Conservation (phyloP, 1,284 basidiomycete species). For the Pulveroboletus sp. region DNA sequence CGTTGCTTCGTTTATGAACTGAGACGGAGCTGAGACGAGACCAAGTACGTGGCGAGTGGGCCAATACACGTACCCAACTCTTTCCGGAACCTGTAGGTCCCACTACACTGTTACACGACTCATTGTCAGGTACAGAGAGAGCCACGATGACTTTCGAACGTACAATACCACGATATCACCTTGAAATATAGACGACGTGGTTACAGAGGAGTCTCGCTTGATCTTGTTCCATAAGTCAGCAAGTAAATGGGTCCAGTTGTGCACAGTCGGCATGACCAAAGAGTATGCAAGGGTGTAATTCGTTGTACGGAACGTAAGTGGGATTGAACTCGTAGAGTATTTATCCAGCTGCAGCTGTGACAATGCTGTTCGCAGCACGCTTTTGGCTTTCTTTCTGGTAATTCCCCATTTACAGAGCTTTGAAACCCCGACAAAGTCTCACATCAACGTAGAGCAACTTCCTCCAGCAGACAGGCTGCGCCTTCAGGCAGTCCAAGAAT, state of each 20-base stretch:
- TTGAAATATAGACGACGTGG: conserved; percentile 8
- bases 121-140: not conserved
- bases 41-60: too few species aligned
- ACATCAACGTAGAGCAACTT: not conserved
- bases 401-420: too few species aligned
- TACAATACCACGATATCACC: conserved; percentile 25
- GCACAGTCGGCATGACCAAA: not conserved
- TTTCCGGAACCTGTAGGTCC: conserved; percentile 30
- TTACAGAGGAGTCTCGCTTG: conserved; percentile 5
- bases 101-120: conserved; percentile 14
- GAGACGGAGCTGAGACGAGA: not conserved
- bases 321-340: too few species aligned
- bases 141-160: not conserved
- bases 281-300: not conserved
- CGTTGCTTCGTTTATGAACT: conserved; percentile 23
- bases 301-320: not conserved
- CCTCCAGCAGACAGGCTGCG: not conserved
- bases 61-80: conserved; percentile 24
- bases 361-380: too few species aligned
- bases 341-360: too few species aligned
- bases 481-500: rapidly evolving
- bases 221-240: conserved; percentile 11
- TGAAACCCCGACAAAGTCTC: not conserved
- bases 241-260: not conserved
- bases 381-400: too few species aligned